Base-by-base conservation (phyloP, 2,329 filamentous ascomycete genomes). In the Claviceps lovelessii region DNA sequence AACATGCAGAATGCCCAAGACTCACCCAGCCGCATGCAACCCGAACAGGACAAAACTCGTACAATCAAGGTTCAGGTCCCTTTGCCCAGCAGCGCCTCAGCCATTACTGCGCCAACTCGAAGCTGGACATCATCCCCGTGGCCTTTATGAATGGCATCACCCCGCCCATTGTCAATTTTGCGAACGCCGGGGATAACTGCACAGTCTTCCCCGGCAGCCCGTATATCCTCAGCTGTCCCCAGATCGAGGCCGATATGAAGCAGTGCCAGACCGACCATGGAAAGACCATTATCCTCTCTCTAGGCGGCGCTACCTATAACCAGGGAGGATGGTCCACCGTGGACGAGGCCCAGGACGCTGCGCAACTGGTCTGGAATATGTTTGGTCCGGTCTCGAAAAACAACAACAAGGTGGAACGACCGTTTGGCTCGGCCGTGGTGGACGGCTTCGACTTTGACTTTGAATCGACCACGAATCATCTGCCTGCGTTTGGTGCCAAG, bases 381-480 rank as follows among this genome's bases (percentile, higher is more conserved):
- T 89, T 88, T 65, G 86, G 86, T 2, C 81, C 85, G 5, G 64
- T 68, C 8, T 61, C 68, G 13, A n/a, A n/a, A n/a, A n/a, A n/a
- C n/a, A 71, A 68, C 35, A 72, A 68, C 45, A 67, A 66, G 1
- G 71, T 71, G 8, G 73, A 79, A 55, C 79, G 86, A 9, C 86
- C 86, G 1, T 57, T 57, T 28, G 55, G 55, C 11, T 68, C 70
- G 13, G 79, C 81, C 10, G 73, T 79, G 4, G 70, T 90, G 46
- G 84, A 90, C 65, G 86, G 86, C 5, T 88, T 90, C 65, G 86
- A 90, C 68, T 81, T 89, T 59, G 86, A 90, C 65, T 83, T 89
- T 58, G 85, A 89, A 69, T 73, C 78, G 5, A 67, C 68, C 3
- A 76, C 78, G 15, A 67, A 67, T 50, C 83, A 86, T 68, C 80